These are phyloP conservation scores for Pseudogymnoascus sp. DNA, from an alignment of 2,329 filamentous ascomycete species.

Conservation along the genomic window DNA sequence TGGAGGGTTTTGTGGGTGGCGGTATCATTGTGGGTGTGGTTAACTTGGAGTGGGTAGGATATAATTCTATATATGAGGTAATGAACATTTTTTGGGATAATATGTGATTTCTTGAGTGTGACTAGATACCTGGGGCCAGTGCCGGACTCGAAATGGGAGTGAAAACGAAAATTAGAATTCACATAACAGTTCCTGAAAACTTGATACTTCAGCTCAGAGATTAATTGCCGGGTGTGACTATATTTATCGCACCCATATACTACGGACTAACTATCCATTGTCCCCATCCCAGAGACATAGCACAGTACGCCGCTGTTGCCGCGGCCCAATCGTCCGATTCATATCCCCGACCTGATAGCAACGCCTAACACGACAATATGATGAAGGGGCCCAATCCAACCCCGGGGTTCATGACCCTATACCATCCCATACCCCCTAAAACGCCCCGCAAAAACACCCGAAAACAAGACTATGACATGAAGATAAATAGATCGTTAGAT, in stretches of 20 bases:
- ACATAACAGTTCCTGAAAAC: neutral
- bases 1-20: conserved; percentile 58
- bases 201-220: neutral
- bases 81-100: neutral
- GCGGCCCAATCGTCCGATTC: neutral
- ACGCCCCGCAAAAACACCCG: neutral
- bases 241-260: neutral
- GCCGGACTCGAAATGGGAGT: too few relatives aligned
- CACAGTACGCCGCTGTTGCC: neutral
- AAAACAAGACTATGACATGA: conserved; percentile 2
- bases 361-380: neutral
- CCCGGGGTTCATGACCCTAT: neutral
- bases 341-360: neutral
- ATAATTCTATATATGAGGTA: neutral
- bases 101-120: too few relatives aligned
- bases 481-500: conserved; percentile 7
- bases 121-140: too few relatives aligned
- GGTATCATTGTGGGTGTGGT: conserved; percentile 55
- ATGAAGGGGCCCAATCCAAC: neutral
- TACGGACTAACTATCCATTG: neutral
- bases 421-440: neutral
- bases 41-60: conserved; percentile 52
- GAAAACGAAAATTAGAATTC: neutral
- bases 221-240: neutral
- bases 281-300: neutral